Evolutionary conservation across 2,329 filamentous ascomycete genomes (phyloP), one percentile per base, ranked within the genome.

Genomic region (Biscogniauxia mediterranea): DNA sequence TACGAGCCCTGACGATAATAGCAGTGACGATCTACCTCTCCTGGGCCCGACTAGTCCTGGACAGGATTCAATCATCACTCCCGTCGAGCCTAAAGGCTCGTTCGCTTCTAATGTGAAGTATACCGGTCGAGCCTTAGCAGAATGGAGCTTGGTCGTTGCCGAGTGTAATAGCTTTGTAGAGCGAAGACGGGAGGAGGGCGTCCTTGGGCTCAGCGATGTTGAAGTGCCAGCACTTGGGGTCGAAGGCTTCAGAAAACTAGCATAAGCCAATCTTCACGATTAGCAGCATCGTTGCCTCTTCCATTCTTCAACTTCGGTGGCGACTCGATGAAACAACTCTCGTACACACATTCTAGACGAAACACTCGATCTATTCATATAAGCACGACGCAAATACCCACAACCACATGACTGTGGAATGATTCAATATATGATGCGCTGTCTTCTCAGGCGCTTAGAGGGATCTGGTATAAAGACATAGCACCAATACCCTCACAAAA

Each of bases 151-250:
- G 19, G 84, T 94, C 20, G 86, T 93, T 17, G 84, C 85, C 59
- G 91, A 95, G 73, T 92, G 88, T 78, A 92, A 93, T 76, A 91
- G 87, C 70, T 95, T 94, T 74, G 86, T 92, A 32, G 90, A 94
- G 61, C 82, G 91, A 53, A 83, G 91, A 58, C 87, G 87, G 56
- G 86, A 87, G 54, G 91, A 95, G 72, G 91, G 91, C 52, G 85
- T 93, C 9, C 81, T 85, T 1, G 79, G 80, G 0, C 83, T 92
- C 62, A 81, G 79, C 66, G 85, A 88, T 52, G 86, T 94, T 51
- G 91, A 94, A 74, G 87, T 89, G 51, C 88, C 88, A 2, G 81
- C 79, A 5, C 77, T 91, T 21, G 83, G 84, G 1, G 84, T 90
- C 5, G 88, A 91, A 65, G 83, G 85, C 2, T 85, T 89, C 67